Percentiles rank a stretch among this genome's conserved stretches.
These are phyloP conservation scores for Geotrichum reessii DNA, from an alignment of 1,139 yeast species.

Conservation along the genomic window DNA sequence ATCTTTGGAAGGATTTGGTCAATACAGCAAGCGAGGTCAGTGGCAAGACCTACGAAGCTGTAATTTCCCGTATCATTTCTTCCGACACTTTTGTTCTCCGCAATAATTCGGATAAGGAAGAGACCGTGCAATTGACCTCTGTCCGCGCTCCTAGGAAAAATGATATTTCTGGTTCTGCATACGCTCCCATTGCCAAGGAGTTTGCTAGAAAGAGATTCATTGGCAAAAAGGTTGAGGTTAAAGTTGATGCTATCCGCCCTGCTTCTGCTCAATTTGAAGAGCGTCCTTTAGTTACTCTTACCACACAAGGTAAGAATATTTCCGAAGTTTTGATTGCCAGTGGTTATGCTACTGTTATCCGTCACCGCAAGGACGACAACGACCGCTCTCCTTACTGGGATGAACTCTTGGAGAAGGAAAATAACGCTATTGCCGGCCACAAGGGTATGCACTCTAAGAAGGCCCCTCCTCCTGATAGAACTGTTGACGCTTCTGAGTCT, in stretches of 20 bases:
- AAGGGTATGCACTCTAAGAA: conserved; percentile 61
- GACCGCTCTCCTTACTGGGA: conserved; percentile 80
- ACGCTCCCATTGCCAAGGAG: conserved; percentile 63
- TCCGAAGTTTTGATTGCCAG: conserved; percentile 55
- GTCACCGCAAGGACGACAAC: conserved; percentile 63
- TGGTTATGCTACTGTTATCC: conserved; percentile 75
- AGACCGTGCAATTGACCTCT: conserved; percentile 67
- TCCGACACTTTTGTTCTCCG: conserved; percentile 62
- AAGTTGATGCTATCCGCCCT: conserved; percentile 61
- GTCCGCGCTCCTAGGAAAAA: conserved; percentile 64
- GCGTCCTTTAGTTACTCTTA: conserved; percentile 58
- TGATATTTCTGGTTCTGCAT: conserved; percentile 50
- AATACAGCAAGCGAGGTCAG: conserved; percentile 28
- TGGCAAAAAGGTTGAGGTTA: conserved; percentile 60
- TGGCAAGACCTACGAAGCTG: conserved; percentile 49
- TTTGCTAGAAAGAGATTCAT: conserved; percentile 61
- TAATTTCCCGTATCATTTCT: conserved; percentile 55
- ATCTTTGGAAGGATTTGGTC: conserved; percentile 50
- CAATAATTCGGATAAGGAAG: conserved; percentile 39
- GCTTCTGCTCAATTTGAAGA: conserved; percentile 60
- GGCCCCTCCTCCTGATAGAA: conserved; percentile 52
- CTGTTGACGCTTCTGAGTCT: conserved; percentile 77
- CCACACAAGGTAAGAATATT: conserved; percentile 50
- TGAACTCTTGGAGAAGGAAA: conserved; percentile 63
- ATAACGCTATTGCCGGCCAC: conserved; percentile 50